These are phyloP conservation scores for Diaporthe nobilis DNA, from an alignment of 2,329 filamentous ascomycete species.

Conservation along the genomic window DNA sequence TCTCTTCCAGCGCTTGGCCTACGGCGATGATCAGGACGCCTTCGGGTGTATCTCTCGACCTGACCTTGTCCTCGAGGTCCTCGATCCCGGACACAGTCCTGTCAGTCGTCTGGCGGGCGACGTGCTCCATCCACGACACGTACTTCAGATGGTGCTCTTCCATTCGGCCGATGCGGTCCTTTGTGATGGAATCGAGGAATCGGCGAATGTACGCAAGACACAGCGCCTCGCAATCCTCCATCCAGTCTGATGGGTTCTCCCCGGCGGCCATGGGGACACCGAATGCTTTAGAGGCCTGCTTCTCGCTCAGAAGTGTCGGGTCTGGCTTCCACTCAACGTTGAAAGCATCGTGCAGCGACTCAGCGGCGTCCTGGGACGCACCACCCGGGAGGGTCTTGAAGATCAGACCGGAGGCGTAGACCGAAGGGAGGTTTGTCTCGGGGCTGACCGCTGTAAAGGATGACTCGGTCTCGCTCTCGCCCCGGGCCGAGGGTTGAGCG, in stretches of 20 bases:
- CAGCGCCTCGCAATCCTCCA: constrained; percentile 42
- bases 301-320: constrained; percentile 41
- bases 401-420: constrained; percentile 42
- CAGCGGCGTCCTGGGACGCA: not conserved
- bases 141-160: constrained; percentile 41
- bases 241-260: constrained; percentile 43
- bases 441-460: constrained; percentile 42
- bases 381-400: constrained; percentile 42
- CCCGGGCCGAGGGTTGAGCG: constrained; percentile 34
- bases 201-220: constrained; percentile 40
- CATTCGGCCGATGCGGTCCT: constrained; percentile 35
- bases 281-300: constrained; percentile 42
- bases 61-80: constrained; percentile 40
- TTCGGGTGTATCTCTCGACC: constrained; percentile 39
- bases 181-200: constrained; percentile 32
- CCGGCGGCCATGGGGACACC: constrained; percentile 35
- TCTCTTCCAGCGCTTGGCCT: constrained; percentile 44
- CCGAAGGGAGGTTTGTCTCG: constrained; percentile 39
- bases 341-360: constrained; percentile 40
- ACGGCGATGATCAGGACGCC: constrained; percentile 45
- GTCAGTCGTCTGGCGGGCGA: constrained; percentile 17
- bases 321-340: constrained; percentile 45
- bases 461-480: constrained; percentile 38
- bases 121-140: constrained; percentile 40
- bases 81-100: constrained; percentile 4